These are phyloP conservation scores for Ulmus americana DNA, from an alignment of 331 rosid genomes.

Conservation along the genomic window DNA sequence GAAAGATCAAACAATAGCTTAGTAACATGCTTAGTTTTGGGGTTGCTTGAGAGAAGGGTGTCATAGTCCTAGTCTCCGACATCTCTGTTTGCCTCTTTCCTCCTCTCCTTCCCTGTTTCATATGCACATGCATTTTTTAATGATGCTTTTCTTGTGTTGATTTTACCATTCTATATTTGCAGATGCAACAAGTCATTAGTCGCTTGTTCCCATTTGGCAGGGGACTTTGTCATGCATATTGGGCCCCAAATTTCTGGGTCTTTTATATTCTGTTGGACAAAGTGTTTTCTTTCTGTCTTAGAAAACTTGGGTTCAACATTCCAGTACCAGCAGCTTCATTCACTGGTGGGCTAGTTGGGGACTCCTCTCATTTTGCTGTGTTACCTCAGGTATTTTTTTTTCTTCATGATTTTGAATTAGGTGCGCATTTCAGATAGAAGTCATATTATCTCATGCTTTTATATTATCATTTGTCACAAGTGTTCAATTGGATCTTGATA, in stretches of 20 bases:
- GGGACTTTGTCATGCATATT: constrained; percentile 94
- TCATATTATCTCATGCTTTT: background rate
- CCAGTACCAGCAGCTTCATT: constrained; percentile 62
- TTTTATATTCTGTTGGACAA: constrained; percentile 78
- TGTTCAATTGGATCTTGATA: background rate
- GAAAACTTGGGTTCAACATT: constrained; percentile 56
- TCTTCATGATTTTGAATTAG: constrained; percentile 2
- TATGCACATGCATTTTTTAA: too few species aligned
- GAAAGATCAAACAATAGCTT: too few species aligned
- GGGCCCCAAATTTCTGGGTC: constrained; percentile 98
- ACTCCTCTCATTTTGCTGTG: constrained; percentile 68
- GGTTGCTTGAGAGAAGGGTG: too few species aligned
- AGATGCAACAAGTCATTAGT: constrained; percentile 61
- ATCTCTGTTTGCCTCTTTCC: background rate
- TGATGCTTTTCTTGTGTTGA: constrained; percentile 5
- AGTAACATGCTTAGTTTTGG: too few species aligned
- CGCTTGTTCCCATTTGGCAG: constrained; percentile 94
- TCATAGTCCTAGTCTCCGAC: background rate
- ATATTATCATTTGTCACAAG: background rate
- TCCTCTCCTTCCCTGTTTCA: background rate
- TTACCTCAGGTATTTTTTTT: constrained; percentile 55
- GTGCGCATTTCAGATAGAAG: background rate
- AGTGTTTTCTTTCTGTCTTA: constrained; percentile 57
- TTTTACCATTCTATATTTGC: constrained; percentile 36
- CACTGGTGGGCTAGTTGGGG: constrained; percentile 85